Percentiles rank a stretch among this genome's conserved stretches.
Conservation (phyloP, 2,329 filamentous ascomycete species). For the Leptodontidium sp. region DNA sequence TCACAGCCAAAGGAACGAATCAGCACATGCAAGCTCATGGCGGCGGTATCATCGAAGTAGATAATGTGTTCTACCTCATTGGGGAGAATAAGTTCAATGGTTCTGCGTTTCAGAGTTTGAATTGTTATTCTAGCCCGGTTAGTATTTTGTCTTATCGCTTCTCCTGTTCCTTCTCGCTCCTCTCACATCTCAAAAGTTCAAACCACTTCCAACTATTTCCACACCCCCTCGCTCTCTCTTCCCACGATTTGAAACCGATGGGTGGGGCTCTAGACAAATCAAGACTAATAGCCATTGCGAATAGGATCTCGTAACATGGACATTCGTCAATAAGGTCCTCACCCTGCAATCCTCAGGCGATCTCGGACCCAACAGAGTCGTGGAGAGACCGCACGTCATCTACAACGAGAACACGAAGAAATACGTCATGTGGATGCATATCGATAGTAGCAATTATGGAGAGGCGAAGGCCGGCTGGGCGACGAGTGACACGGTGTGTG, state of each 20-base stretch:
- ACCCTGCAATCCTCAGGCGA: conserved; percentile 61
- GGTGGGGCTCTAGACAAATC: not conserved
- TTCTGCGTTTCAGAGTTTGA: conserved; percentile 67
- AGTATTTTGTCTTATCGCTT: not conserved
- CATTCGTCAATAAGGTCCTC: conserved; percentile 65
- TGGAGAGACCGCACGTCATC: conserved; percentile 74
- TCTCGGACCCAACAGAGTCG: conserved; percentile 66
- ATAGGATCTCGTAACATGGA: conserved; percentile 68
- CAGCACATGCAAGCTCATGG: conserved; percentile 73
- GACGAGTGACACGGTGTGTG: conserved; percentile 65
- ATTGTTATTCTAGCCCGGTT: conserved; percentile 68
- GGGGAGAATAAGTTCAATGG: conserved; percentile 76
- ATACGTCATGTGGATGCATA: conserved; percentile 76
- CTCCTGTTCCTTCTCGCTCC: not conserved
- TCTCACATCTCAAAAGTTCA: not conserved
- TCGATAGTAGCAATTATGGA: conserved; percentile 66
- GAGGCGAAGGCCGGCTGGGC: conserved; percentile 73
- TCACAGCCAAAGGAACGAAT: conserved; percentile 47
- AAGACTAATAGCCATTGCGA: not conserved
- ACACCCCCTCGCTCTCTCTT: too few species aligned
- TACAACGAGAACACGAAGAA: conserved; percentile 70
- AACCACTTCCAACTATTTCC: too few species aligned
- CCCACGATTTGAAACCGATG: too few species aligned
- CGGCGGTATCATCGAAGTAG: conserved; percentile 66
- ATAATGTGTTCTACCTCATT: conserved; percentile 69